Conservation (phyloP, 306 rosid species). For the Lathyrus tuberosus region DNA sequence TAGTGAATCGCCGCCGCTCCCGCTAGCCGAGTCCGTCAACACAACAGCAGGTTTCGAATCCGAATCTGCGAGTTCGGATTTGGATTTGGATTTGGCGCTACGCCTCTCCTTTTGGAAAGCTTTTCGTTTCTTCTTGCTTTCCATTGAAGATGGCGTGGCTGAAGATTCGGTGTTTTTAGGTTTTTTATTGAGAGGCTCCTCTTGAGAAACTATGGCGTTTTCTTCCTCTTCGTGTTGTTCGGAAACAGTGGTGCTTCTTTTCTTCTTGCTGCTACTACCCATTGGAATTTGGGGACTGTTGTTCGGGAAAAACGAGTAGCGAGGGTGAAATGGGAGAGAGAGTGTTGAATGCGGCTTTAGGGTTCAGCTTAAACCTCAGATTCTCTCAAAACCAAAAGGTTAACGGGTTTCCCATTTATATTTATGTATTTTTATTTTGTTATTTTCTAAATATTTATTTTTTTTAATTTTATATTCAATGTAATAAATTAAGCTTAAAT, state of each 20-base stretch:
- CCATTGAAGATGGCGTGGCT: slow-evolving; percentile 50
- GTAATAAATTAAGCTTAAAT: too few relatives aligned
- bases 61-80: slow-evolving; percentile 13
- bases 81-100: slow-evolving; percentile 24
- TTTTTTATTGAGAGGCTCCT: slow-evolving; percentile 48
- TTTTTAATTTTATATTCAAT: too few relatives aligned
- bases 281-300: neutral
- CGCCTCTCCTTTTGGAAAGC: slow-evolving; percentile 62
- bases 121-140: slow-evolving; percentile 73
- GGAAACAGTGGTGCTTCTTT: slow-evolving; percentile 39
- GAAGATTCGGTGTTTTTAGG: slow-evolving; percentile 38
- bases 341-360: slow-evolving; percentile 2
- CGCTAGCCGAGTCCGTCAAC: slow-evolving; percentile 21
- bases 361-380: slow-evolving; percentile 11
- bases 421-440: too few relatives aligned
- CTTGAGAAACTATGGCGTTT: slow-evolving; percentile 9
- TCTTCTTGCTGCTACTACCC: slow-evolving; percentile 56
- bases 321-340: neutral
- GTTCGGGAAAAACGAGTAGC: neutral
- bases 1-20: slow-evolving; percentile 33
- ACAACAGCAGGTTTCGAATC: slow-evolving; percentile 34
- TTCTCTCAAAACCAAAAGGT: too few relatives aligned
- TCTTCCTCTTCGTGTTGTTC: slow-evolving; percentile 33
- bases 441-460: too few relatives aligned
- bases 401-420: too few relatives aligned